Percentiles rank a stretch among this genome's conserved stretches.
Conservation (phyloP, 2,329 filamentous ascomycete species). For the Colletotrichum shisoi region DNA sequence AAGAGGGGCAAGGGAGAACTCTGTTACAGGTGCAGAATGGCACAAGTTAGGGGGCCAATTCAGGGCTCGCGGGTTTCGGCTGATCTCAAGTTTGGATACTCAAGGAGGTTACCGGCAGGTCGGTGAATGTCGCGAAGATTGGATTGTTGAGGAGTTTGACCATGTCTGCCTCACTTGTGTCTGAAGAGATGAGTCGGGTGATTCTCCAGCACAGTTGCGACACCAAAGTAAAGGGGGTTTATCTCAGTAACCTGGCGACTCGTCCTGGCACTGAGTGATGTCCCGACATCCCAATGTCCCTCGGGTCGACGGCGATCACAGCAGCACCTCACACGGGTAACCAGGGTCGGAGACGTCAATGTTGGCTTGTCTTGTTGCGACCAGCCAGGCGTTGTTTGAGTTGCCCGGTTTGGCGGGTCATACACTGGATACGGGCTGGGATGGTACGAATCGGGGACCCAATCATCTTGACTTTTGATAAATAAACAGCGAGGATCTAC, state of each 20-base stretch:
- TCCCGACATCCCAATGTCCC: neutral
- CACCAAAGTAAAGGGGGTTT: too few relatives aligned
- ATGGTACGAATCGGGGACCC: neutral
- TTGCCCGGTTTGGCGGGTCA: constrained; percentile 5
- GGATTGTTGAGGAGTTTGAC: neutral
- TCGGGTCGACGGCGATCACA: neutral
- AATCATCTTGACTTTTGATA: too few relatives aligned
- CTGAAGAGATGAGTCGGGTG: too few relatives aligned
- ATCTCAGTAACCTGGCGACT: neutral
- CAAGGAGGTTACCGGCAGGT: neutral
- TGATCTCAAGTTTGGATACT: neutral
- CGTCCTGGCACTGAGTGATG: neutral
- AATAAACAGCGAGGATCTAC: neutral
- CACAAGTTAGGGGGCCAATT: neutral
- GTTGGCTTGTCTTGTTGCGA: neutral
- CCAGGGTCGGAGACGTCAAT: neutral
- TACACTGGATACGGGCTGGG: neutral
- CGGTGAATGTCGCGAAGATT: neutral
- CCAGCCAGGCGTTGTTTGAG: neutral
- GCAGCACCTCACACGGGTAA: neutral
- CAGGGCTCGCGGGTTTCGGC: constrained; percentile 17
- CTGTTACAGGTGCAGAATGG: constrained; percentile 18
- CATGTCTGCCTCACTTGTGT: too few relatives aligned
- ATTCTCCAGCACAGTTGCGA: neutral
- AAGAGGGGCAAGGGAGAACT: constrained; percentile 2